Base-by-base conservation (phyloP, 2,329 filamentous ascomycete species). In the Clarireedia monteithiana region DNA sequence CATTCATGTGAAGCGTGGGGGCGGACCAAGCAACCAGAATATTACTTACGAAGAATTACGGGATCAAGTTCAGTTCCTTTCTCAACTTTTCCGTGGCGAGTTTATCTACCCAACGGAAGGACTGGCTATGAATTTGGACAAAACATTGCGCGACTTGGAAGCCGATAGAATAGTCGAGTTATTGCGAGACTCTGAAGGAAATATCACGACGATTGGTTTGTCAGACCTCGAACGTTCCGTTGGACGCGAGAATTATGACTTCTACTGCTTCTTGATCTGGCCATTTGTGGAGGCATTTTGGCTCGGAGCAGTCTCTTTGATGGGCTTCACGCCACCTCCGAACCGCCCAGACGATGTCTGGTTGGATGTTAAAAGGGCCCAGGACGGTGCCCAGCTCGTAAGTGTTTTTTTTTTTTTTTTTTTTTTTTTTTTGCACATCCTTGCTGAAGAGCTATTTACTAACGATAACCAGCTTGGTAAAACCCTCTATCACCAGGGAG, bases 241-340 rank as follows among this genome's bases (percentile, higher is more conserved):
- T 6, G 94, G 94, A 1, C 78, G 92, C 39, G 94, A 99, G 71
- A 97, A 96, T 66, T 99, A 88, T 66, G 94, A 99, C 68, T 99
- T 99, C 72, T 97, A 97, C 73, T 97, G 92, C 73, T 99, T 97
- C 77, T 74, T 99, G 20, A 90, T 99, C 60, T 99, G 94, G 94
- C 94, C 94, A 0, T 99, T 99, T 64, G 91, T 97, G 62, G 94
- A 99, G 71, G 88, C 91, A 0, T 86, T 82, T 52, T 99, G 94
- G 94, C 80, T 99, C 1, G 91, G 90, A 10, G 88, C 91, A 0
- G 86, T 97, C 0, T 90, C 88, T 0, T 76, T 97, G 0, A 86
- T 96, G 75, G 91, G 92, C 46, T 78, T 97, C 14, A 86, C 89
- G 0, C 91, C 91, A 1, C 90, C 89, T 3, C 67, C 71, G 0